Evolutionary conservation across 495 filamentous ascomycete species (phyloP).

Genomic region (Aspergillus ostianus): DNA sequence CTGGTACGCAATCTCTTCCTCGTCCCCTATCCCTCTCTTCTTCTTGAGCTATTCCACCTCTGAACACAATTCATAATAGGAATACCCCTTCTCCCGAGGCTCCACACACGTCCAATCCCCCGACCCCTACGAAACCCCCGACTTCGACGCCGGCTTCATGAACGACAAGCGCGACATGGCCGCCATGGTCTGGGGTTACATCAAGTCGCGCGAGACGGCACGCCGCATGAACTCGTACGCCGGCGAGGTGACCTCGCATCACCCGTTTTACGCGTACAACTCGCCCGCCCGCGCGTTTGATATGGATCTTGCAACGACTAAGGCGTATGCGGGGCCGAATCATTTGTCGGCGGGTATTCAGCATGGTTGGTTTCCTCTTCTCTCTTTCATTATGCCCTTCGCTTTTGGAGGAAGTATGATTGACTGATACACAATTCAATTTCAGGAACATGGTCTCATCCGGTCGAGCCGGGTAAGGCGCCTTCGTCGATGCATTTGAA

Average conservation of each 20-base stretch:
- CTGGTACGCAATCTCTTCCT: constrained; percentile 38
- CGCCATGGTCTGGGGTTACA: constrained; percentile 83
- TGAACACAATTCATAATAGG: constrained; percentile 21
- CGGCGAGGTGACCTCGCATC: constrained; percentile 69
- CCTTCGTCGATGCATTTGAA: constrained; percentile 46
- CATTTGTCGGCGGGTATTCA: constrained; percentile 72
- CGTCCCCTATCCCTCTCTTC: neutral
- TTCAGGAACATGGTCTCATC: constrained; percentile 41
- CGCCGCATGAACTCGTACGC: constrained; percentile 75
- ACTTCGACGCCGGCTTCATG: constrained; percentile 86
- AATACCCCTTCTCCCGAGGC: constrained; percentile 80
- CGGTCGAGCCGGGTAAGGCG: constrained; percentile 46
- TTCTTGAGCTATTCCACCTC: neutral
- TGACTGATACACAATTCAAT: constrained; percentile 1
- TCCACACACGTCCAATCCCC: constrained; percentile 68
- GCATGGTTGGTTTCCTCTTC: constrained; percentile 35
- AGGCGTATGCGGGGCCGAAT: constrained; percentile 69
- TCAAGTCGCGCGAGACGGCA: constrained; percentile 81
- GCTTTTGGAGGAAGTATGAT: neutral
- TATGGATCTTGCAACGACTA: constrained; percentile 71
- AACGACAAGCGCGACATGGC: constrained; percentile 81
- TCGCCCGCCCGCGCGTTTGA: constrained; percentile 66
- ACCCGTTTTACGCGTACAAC: constrained; percentile 62
- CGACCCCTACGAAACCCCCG: constrained; percentile 69
- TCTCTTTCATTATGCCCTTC: neutral